Evolutionary conservation across 2,329 filamentous ascomycete species (phyloP), one percentile per base, ranked within the genome.

Genomic region (Lasiodiplodia sp.): DNA sequence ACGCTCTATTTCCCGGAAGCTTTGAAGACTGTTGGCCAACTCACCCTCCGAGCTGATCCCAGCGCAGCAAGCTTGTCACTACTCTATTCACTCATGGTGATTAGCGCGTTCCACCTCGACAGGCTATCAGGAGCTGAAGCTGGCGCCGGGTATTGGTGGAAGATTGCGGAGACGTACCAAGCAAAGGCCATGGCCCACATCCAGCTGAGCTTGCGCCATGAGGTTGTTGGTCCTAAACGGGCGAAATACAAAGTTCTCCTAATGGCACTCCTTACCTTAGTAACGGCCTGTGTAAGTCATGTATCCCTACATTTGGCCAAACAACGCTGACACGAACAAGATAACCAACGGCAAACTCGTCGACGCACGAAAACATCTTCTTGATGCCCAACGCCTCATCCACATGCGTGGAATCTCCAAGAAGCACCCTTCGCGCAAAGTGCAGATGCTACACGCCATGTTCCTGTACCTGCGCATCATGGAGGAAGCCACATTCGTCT

Each of bases 391-490:
- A 10, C 23, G 34, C 10, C 14, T 66, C 14, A 56, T 66, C 21
- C 60, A 64, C 31, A 7, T 44, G 10, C 63, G 63, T 21, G 63
- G 63, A 5, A 4, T 66, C 8, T 21, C 28, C 12, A 66, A 66
- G 8, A 21, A 2, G 3, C 34, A 66, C 14, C 34, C 49, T 3
- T 66, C 63, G 16, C 52, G 34, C 51, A 66, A 66, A 37, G 63
- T 66, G 5, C 63, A 56, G 16, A 55, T 66, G 63, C 63, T 66
- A 37, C 63, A 66, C 31, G 21, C 49, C 11, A 55, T 56, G 63
- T 56, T 55, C 25, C 49, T 56, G 21, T 56, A 66, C 52, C 63
- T 66, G 0, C 49, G 63, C 8, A 28, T 56, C 21, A 66, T 66
- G 37, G 63, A 55, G 25, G 63, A 66, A 12, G 52, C 49, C 28